These are phyloP conservation scores for Naganishia kalamii DNA, from an alignment of 768 basidiomycete genomes.

Conservation along the genomic window DNA sequence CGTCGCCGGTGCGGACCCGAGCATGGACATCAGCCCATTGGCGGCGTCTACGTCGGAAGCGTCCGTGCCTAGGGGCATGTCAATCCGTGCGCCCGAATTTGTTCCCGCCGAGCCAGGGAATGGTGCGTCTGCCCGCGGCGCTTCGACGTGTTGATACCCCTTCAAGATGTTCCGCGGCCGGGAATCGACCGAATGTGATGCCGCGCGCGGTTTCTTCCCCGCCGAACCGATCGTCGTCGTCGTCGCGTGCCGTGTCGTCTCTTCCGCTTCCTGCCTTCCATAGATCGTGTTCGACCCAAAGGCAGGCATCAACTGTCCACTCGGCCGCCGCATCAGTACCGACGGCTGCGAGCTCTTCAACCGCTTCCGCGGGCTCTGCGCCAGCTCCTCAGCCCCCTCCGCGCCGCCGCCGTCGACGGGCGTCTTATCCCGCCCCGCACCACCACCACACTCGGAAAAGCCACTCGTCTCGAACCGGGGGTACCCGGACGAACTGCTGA, in stretches of 20 bases:
- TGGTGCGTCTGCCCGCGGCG: neutral
- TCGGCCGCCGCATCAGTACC: neutral
- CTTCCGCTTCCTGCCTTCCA: neutral
- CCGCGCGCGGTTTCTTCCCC: neutral
- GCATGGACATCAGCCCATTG: constrained; percentile 14
- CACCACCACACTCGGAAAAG: neutral
- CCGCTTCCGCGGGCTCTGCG: neutral
- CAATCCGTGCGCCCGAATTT: neutral
- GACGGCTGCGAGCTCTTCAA: neutral
- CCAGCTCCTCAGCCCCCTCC: neutral
- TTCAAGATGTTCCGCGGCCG: constrained; percentile 1
- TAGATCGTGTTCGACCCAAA: constrained; percentile 10
- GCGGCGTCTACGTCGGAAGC: constrained; percentile 8
- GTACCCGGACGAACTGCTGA: neutral
- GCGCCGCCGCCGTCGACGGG: neutral
- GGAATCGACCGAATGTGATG: constrained; percentile 9
- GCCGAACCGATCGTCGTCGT: neutral
- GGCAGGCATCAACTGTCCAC: neutral
- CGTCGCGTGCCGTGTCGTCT: neutral
- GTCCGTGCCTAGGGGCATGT: constrained; percentile 6
- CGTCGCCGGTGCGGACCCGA: constrained; percentile 5
- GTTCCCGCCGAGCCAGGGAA: neutral
- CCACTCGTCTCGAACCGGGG: constrained; percentile 9
- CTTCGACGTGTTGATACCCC: neutral
- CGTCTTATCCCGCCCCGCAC: neutral